Percentiles rank a stretch among this genome's conserved stretches.
phyloP scores from a whole-genome alignment of 2,329 filamentous ascomycete species.

The Fusarium sp. region DNA sequence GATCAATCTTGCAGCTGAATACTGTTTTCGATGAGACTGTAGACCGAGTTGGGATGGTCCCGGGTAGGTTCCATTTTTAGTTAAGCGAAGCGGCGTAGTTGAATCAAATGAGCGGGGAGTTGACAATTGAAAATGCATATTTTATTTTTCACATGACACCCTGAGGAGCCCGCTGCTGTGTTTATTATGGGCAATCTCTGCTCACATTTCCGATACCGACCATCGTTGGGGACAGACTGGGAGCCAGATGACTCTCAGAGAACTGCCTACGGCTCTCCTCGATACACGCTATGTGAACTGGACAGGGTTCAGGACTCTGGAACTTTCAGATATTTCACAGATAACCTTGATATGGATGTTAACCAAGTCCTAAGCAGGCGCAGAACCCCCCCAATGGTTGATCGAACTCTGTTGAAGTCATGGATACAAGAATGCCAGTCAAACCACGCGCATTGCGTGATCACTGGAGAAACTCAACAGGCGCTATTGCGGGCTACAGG shows the following conservation, averaged over 20 bases:
- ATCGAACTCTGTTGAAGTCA: background rate
- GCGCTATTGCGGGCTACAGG: background rate
- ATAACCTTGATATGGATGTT: rapidly evolving
- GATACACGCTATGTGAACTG: background rate
- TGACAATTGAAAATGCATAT: too few species aligned
- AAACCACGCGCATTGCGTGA: background rate
- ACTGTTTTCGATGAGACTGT: too few species aligned
- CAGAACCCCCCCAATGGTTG: rapidly evolving
- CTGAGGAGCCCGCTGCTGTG: too few species aligned
- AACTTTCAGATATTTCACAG: rapidly evolving
- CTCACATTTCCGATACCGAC: background rate
- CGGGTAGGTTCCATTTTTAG: too few species aligned
- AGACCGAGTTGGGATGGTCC: too few species aligned
- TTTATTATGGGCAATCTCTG: background rate
- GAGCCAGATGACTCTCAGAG: background rate
- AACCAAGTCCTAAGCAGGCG: background rate
- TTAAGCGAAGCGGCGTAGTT: too few species aligned
- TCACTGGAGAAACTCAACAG: background rate
- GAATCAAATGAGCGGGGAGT: too few species aligned
- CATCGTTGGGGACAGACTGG: background rate
- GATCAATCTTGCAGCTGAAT: too few species aligned
- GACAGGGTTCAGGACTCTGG: background rate
- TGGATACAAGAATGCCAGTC: background rate
- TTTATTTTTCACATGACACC: too few species aligned
- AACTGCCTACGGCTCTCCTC: background rate